Percentiles rank a stretch among this genome's conserved stretches.
phyloP scores from a whole-genome alignment of 805 yeast species.

The Suhomyces vadensis region DNA sequence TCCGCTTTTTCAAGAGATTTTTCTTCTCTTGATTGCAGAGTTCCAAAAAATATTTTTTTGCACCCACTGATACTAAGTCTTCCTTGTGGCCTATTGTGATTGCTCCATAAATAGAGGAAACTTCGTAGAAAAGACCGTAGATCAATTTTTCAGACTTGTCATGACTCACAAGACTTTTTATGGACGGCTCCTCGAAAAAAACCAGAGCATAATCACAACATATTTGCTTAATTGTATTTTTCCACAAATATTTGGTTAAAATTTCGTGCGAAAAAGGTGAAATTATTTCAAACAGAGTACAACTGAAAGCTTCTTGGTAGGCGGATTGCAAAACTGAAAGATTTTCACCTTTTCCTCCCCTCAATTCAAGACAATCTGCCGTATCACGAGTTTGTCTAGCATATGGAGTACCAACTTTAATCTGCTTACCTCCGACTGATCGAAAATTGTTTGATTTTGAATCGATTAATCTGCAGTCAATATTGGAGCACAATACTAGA shows the following conservation, averaged over 20 bases:
- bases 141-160: not conserved
- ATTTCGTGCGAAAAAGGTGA: not conserved
- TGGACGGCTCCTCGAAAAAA: not conserved
- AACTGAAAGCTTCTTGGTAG: not conserved
- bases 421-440: not conserved
- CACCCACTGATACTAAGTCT: not conserved
- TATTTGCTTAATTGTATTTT: not conserved
- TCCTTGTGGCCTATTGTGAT: not conserved
- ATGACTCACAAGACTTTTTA: not conserved
- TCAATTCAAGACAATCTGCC: not conserved
- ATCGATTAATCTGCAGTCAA: conserved; percentile 4
- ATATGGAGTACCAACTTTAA: not conserved
- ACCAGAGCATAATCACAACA: not conserved
- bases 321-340: not conserved
- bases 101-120: not conserved
- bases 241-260: not conserved
- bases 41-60: not conserved
- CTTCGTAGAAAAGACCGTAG: not conserved
- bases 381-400: not conserved
- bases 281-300: not conserved
- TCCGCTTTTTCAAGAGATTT: not conserved
- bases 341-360: not conserved
- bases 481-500: conserved; percentile 14
- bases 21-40: not conserved
- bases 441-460: not conserved